Evolutionary conservation across 2,329 filamentous ascomycete species (phyloP).

Genomic region (Diaporthe batatas): DNA sequence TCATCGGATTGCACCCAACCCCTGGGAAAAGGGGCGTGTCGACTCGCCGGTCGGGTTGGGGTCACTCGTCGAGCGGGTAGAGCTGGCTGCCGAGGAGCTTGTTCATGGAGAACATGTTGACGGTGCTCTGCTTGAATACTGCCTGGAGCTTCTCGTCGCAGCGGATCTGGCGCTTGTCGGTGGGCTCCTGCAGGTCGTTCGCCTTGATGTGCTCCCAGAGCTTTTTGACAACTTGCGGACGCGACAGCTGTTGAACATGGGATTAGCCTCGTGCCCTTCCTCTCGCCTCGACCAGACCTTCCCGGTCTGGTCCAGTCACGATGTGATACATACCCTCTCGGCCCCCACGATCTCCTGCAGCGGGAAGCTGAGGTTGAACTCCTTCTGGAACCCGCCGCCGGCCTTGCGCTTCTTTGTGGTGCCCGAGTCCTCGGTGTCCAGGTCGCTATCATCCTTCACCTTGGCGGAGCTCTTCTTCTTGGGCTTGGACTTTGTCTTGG

Average conservation of each 20-base stretch:
- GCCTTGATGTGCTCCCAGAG: constrained; percentile 96
- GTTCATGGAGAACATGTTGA: constrained; percentile 99
- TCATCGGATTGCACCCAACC: constrained; percentile 4
- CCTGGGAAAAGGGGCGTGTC: background rate
- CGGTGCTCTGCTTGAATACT: constrained; percentile 89
- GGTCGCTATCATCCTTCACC: constrained; percentile 85
- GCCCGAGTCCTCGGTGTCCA: constrained; percentile 71
- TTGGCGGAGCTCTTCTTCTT: constrained; percentile 78
- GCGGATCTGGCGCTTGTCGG: constrained; percentile 89
- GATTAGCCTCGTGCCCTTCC: constrained; percentile 44
- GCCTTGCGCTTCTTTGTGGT: constrained; percentile 82
- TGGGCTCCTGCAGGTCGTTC: constrained; percentile 89
- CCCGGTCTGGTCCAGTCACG: background rate
- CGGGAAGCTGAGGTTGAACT: constrained; percentile 79
- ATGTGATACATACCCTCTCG: constrained; percentile 65
- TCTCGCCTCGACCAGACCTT: background rate
- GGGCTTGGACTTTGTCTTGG: constrained; percentile 57
- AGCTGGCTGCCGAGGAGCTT: constrained; percentile 92
- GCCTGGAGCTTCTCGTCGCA: constrained; percentile 94
- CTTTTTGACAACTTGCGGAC: constrained; percentile 95
- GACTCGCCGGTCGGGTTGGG: background rate
- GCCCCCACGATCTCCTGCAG: constrained; percentile 79
- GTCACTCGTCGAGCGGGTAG: constrained; percentile 81
- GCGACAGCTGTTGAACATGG: constrained; percentile 74
- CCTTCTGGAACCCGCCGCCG: constrained; percentile 93